Evolutionary conservation across 768 basidiomycete species (phyloP).

Genomic region (Tricholomella constricta): DNA sequence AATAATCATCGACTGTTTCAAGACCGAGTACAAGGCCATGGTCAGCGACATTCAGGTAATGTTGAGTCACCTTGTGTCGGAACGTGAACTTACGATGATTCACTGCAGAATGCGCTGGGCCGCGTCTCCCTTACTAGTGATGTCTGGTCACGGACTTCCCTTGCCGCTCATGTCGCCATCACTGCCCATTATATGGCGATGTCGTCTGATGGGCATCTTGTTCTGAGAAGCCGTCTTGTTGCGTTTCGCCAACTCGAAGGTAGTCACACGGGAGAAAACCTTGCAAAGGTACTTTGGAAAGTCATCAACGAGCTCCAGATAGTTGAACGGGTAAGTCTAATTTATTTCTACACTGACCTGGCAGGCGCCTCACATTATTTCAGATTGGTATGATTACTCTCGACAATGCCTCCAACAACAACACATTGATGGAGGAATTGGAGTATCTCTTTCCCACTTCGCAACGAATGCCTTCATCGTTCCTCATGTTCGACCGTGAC

Average conservation of each 20-base stretch:
- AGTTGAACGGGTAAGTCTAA: conserved; percentile 1
- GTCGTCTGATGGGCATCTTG: conserved; percentile 12
- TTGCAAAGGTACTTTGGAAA: conserved; percentile 16
- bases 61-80: neutral
- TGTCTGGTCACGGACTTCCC: neutral
- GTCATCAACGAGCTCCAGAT: conserved; percentile 9
- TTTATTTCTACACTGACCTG: neutral
- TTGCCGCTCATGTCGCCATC: conserved; percentile 12
- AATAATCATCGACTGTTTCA: neutral
- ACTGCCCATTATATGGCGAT: conserved; percentile 18
- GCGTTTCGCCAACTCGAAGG: conserved; percentile 14
- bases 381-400: conserved; percentile 27
- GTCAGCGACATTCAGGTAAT: neutral
- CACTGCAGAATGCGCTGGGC: neutral
- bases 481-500: neutral
- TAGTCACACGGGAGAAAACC: conserved; percentile 9
- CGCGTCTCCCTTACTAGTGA: neutral
- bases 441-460: neutral
- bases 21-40: neutral
- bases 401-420: conserved; percentile 27
- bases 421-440: neutral
- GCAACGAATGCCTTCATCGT: neutral
- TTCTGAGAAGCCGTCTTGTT: conserved; percentile 14
- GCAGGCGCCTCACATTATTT: neutral
- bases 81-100: neutral